Evolutionary conservation across 176 grass and related monocot genomes (phyloP), one percentile per base, ranked within the genome.

Genomic region (Zoysia pacifica): DNA sequence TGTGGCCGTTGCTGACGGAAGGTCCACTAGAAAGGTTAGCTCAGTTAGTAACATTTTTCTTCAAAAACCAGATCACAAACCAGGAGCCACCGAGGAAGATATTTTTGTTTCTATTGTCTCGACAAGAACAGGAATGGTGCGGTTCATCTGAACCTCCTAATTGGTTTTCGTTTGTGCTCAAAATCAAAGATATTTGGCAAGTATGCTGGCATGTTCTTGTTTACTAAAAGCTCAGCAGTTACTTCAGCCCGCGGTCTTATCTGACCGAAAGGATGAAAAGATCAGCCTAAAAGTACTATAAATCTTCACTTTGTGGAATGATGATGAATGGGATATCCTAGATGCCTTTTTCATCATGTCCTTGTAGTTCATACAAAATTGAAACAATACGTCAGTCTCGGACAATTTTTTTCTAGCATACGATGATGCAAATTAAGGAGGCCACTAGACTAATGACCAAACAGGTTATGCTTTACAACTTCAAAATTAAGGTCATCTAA

Each of bases 211-310:
- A 48, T 76, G 48, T 52, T 64, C 12, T 12, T 70, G 14, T 53
- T 61, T 38, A 62, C 62, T 16, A 60, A 88, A 62, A 79, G 68
- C 45, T 68, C 69, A 62, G 62, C 69, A 88, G 42, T 74, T 88
- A 79, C 68, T 61, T 45, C 68, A 78, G 10, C 19, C 3, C n/a
- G 46, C 48, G 42, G 74, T 78, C 67, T 78, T 72, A 73, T 65
- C 58, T 65, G 74, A 72, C 28, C 48, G 18, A 82, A 87, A 87
- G 55, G 19, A 42, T 7, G 40, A 70, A 48, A 81, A 48, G 53
- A 37, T 28, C 0, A 51, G 42, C 51, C 41, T 11, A 11, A 68
- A 50, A 81, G 62, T 38, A 42, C 51, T 59, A 66, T 18, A n/a
- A 81, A 62, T 28, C 16, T 80, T 86, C 53, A 16, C 15, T 62